Evolutionary conservation across 495 filamentous ascomycete genomes (phyloP).

Genomic region (Rhizodiscina lignyota): DNA sequence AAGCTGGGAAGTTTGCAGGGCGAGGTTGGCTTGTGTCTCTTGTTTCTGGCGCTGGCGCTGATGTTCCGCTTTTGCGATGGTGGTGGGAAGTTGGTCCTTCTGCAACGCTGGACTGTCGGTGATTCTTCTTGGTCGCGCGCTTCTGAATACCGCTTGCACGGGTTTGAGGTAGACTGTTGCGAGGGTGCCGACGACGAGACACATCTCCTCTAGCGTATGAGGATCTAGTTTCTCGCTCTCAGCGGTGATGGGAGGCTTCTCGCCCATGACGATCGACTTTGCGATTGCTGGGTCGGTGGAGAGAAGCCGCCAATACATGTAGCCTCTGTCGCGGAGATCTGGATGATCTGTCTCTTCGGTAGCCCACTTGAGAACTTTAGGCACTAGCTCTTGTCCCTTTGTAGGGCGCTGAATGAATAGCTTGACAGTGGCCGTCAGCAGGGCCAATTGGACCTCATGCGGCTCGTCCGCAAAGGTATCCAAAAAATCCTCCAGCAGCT

Average conservation of each 20-base stretch:
- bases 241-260: slow-evolving; percentile 91
- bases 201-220: slow-evolving; percentile 87
- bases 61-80: background rate
- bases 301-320: slow-evolving; percentile 98
- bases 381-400: slow-evolving; percentile 84
- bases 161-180: slow-evolving; percentile 97
- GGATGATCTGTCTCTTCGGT: slow-evolving; percentile 98
- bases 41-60: slow-evolving; percentile 23
- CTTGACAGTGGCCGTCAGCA: slow-evolving; percentile 94
- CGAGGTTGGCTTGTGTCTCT: slow-evolving; percentile 2
- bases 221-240: slow-evolving; percentile 92
- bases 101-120: slow-evolving; percentile 74
- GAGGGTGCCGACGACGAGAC: slow-evolving; percentile 86
- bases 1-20: slow-evolving; percentile 5
- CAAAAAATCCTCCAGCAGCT: slow-evolving; percentile 84
- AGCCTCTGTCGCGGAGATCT: slow-evolving; percentile 84
- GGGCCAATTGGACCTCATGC: slow-evolving; percentile 83
- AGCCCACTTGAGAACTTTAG: slow-evolving; percentile 94
- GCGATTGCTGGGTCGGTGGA: slow-evolving; percentile 84
- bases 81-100: slow-evolving; percentile 2
- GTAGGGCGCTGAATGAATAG: slow-evolving; percentile 95
- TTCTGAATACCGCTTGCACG: slow-evolving; percentile 92
- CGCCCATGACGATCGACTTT: slow-evolving; percentile 83
- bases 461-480: slow-evolving; percentile 87
- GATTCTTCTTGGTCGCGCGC: slow-evolving; percentile 62